Conservation (phyloP, 129 eudicot genomes). For the Pittosporum tobira region DNA sequence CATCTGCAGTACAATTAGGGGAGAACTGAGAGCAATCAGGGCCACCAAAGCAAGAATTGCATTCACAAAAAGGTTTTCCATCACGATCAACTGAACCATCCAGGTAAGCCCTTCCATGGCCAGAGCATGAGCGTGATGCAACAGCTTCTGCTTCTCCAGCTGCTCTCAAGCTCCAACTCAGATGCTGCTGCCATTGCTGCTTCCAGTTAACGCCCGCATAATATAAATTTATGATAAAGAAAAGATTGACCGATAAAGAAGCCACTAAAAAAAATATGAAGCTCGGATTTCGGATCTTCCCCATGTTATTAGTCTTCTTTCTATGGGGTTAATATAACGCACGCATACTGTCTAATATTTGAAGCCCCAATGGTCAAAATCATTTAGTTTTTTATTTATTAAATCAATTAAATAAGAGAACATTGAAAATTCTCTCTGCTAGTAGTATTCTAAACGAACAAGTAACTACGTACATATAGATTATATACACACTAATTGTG, state of each 20-base stretch:
- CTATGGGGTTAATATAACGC: too few species aligned
- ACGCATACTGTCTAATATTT: too few species aligned
- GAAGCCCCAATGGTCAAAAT: too few species aligned
- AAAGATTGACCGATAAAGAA: conserved; percentile 18
- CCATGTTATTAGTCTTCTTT: too few species aligned
- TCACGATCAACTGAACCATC: conserved; percentile 25
- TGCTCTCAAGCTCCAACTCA: conserved; percentile 32
- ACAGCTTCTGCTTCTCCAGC: conserved; percentile 49
- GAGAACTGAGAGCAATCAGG: conserved; percentile 34
- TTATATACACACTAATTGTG: too few species aligned
- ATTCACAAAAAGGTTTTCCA: conserved; percentile 38
- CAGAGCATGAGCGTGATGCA: conserved; percentile 34
- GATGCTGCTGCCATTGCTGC: neutral
- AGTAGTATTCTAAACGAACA: too few species aligned
- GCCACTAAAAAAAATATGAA: neutral
- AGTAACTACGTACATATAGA: too few species aligned
- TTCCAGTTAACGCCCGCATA: neutral
- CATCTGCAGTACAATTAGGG: conserved; percentile 32
- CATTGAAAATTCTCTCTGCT: too few species aligned
- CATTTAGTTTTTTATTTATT: too few species aligned
- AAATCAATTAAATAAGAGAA: too few species aligned
- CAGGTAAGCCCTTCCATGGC: conserved; percentile 44
- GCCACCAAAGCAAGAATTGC: conserved; percentile 36
- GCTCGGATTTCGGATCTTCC: too few species aligned
- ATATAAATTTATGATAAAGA: neutral